phyloP scores from a whole-genome alignment of 257 asterid species.

The Oldenlandia corymbosa region DNA sequence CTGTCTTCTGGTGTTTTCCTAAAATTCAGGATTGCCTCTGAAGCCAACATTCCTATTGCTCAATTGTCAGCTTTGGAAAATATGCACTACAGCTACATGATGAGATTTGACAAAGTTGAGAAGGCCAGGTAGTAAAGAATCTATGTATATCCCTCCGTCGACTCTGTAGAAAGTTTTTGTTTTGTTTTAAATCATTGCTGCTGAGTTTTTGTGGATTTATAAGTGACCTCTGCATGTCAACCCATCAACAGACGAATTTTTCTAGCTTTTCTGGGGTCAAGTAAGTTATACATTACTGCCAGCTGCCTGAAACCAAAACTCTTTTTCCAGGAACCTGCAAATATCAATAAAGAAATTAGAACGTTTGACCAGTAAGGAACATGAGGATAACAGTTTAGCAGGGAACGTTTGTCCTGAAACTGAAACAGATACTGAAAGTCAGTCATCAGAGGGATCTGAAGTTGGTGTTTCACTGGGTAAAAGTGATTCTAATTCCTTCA shows the following conservation, averaged over 20 bases:
- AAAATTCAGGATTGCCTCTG: conserved; percentile 56
- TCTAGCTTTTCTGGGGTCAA: too few species aligned
- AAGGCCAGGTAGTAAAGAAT: conserved; percentile 65
- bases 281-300: too few species aligned
- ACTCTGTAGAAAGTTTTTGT: too few species aligned
- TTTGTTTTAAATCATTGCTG: too few species aligned
- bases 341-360: conserved; percentile 53
- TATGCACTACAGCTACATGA: conserved; percentile 91
- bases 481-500: conserved; percentile 24
- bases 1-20: conserved; percentile 25
- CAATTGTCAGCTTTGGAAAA: conserved; percentile 87
- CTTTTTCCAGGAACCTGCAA: conserved; percentile 49
- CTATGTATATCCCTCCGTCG: neutral
- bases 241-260: too few species aligned
- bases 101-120: conserved; percentile 79
- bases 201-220: too few species aligned
- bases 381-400: conserved; percentile 31
- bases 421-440: conserved; percentile 52
- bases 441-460: conserved; percentile 46
- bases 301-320: neutral
- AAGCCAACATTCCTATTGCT: conserved; percentile 50
- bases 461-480: conserved; percentile 38
- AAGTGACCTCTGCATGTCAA: too few species aligned
- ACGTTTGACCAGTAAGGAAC: conserved; percentile 34
- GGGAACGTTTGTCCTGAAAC: conserved; percentile 75